These are phyloP conservation scores for Skeletonema menzelii DNA, from an alignment of 108 stramenopile genomes.

Conservation along the genomic window DNA sequence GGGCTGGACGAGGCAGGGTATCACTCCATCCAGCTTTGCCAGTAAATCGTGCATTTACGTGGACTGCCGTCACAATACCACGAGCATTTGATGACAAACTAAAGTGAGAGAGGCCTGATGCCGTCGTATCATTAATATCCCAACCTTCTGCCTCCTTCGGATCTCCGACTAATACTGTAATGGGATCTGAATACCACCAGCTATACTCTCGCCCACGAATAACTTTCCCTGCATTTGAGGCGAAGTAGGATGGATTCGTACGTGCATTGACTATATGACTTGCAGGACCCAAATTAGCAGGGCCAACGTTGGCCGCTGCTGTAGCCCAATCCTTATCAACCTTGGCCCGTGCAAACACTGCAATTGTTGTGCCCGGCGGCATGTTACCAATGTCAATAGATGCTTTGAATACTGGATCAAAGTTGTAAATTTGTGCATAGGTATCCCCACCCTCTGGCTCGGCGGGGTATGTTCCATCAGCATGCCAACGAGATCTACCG, in stretches of 20 bases:
- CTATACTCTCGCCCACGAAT: constrained; percentile 32
- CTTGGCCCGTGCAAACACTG: constrained; percentile 49
- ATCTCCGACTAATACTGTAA: constrained; percentile 31
- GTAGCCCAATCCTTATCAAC: constrained; percentile 52
- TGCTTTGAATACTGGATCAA: constrained; percentile 36
- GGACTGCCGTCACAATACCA: constrained; percentile 26
- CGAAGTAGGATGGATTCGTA: constrained; percentile 53
- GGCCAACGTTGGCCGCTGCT: constrained; percentile 16
- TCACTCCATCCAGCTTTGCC: not conserved
- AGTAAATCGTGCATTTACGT: constrained; percentile 32
- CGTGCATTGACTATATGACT: constrained; percentile 78
- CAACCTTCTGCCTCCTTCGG: constrained; percentile 6
- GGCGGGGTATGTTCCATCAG: constrained; percentile 31
- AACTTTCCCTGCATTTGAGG: constrained; percentile 41
- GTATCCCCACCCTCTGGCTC: constrained; percentile 12
- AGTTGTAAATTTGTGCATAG: constrained; percentile 2
- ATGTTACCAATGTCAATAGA: constrained; percentile 24
- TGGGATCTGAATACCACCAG: constrained; percentile 50
- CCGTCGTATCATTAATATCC: constrained; percentile 19
- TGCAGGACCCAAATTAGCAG: constrained; percentile 42
- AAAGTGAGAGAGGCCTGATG: not conserved
- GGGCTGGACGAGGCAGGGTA: not conserved
- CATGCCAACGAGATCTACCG: constrained; percentile 44
- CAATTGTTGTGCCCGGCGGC: constrained; percentile 23
- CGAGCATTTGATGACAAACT: constrained; percentile 2